A percentile compares a stretch with the other conserved stretches of the same genome.
phyloP scores from a whole-genome alignment of 2,329 filamentous ascomycete species.

The Aspergillus phoenicis region DNA sequence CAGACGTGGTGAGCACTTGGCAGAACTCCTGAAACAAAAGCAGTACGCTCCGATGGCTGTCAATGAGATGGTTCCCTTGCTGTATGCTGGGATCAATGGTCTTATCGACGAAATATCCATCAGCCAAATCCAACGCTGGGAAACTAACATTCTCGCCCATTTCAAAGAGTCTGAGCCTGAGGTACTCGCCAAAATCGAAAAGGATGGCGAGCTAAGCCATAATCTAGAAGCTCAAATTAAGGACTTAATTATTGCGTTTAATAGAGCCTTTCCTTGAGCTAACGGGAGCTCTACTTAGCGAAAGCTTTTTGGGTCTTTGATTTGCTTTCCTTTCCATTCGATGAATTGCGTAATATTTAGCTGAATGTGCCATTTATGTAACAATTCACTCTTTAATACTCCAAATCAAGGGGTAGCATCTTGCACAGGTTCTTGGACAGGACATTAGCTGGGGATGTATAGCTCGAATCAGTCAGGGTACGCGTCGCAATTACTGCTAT shows the following conservation, averaged over 20 bases:
- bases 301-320: too few relatives aligned
- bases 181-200: slow-evolving; percentile 82
- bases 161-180: slow-evolving; percentile 88
- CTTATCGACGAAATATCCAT: slow-evolving; percentile 87
- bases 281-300: too few relatives aligned
- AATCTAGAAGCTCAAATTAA: slow-evolving; percentile 68
- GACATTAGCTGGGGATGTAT: too few relatives aligned
- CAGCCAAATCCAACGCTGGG: slow-evolving; percentile 87
- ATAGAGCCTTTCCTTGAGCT: slow-evolving; percentile 73
- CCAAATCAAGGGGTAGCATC: too few relatives aligned
- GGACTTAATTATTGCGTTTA: slow-evolving; percentile 77
- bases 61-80: slow-evolving; percentile 99
- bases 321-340: too few relatives aligned
- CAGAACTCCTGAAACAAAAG: slow-evolving; percentile 99
- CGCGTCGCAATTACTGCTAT: too few relatives aligned
- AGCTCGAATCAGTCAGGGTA: too few relatives aligned
- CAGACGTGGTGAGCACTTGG: slow-evolving; percentile 95
- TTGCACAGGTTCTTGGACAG: too few relatives aligned
- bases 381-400: too few relatives aligned
- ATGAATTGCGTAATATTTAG: too few relatives aligned
- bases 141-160: slow-evolving; percentile 90
- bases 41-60: slow-evolving; percentile 98
- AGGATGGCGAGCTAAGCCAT: slow-evolving; percentile 95
- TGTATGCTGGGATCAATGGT: slow-evolving; percentile 99
- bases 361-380: too few relatives aligned